phyloP scores from a whole-genome alignment of 306 rosid genomes.

The Mucuna pruriens region DNA sequence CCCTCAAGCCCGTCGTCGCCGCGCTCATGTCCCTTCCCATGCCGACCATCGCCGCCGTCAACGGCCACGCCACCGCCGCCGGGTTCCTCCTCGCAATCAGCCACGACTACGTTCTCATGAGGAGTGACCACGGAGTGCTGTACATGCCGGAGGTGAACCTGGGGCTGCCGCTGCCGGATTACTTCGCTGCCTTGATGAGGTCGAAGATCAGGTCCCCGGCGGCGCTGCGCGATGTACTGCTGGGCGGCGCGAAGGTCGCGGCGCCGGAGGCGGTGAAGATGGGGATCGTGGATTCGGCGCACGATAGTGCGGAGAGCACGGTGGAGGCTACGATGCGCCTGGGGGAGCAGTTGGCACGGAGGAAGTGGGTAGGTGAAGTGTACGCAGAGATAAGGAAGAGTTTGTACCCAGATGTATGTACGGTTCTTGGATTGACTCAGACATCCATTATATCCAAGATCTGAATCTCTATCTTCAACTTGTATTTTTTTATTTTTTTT shows the following conservation, averaged over 20 bases:
- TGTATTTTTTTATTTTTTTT: too few relatives aligned
- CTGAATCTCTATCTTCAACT: conserved; percentile 41
- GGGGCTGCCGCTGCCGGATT: conserved; percentile 61
- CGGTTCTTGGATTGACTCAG: conserved; percentile 44
- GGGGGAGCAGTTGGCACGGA: conserved; percentile 51
- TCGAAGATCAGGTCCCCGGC: conserved; percentile 51
- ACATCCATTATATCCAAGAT: conserved; percentile 42
- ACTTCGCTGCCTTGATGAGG: conserved; percentile 52
- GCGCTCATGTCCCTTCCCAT: conserved; percentile 67
- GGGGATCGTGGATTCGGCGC: conserved; percentile 73
- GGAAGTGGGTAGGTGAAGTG: conserved; percentile 63
- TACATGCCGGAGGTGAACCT: conserved; percentile 79
- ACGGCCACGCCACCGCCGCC: conserved; percentile 69
- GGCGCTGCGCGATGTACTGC: conserved; percentile 53
- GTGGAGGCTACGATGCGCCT: conserved; percentile 57
- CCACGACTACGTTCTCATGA: conserved; percentile 74
- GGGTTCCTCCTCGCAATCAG: conserved; percentile 60
- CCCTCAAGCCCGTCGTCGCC: conserved; percentile 57
- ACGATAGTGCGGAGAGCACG: conserved; percentile 51
- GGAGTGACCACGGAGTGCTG: conserved; percentile 64
- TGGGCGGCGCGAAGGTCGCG: conserved; percentile 54
- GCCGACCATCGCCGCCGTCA: conserved; percentile 73
- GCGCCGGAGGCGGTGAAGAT: conserved; percentile 58
- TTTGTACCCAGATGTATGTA: conserved; percentile 57
- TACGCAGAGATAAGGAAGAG: conserved; percentile 76